Conservation (phyloP, 1,284 basidiomycete species). For the Trametes pubescens region DNA sequence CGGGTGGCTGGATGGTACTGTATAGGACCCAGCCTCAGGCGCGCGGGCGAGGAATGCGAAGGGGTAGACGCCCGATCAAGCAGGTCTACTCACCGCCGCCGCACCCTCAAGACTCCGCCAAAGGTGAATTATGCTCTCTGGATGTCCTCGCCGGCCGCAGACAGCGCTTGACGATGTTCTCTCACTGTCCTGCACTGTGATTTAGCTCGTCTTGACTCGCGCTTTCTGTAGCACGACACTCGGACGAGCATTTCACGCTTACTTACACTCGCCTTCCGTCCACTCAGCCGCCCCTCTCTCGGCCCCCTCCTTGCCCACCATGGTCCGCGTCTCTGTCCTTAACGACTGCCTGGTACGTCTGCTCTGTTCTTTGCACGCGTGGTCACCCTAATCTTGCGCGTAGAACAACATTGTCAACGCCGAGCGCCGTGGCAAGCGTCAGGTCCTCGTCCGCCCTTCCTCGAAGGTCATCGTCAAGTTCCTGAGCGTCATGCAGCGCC, state of each 20-base stretch:
- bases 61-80: conserved; percentile 18
- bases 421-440: conserved; percentile 97
- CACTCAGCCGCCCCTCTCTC: conserved; percentile 36
- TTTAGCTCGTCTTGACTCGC: conserved; percentile 77
- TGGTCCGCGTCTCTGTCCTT: conserved; percentile 89
- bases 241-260: conserved; percentile 65
- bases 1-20: conserved; percentile 38
- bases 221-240: conserved; percentile 84
- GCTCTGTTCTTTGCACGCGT: too few species aligned
- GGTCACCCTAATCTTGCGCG: conserved; percentile 8
- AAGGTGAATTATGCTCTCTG: conserved; percentile 46
- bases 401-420: conserved; percentile 98
- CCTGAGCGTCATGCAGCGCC: conserved; percentile 96
- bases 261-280: conserved; percentile 38
- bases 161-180: conserved; percentile 38
- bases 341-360: conserved; percentile 81
- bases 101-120: conserved; percentile 40
- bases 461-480: conserved; percentile 98
- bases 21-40: conserved; percentile 40
- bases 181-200: conserved; percentile 34
- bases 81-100: conserved; percentile 33
- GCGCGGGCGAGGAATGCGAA: conserved; percentile 11
- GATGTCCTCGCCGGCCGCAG: conserved; percentile 28
- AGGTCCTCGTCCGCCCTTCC: conserved; percentile 94
- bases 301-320: conserved; percentile 49